Conservation (phyloP, 257 asterid species). For the Buddleja alternifolia region DNA sequence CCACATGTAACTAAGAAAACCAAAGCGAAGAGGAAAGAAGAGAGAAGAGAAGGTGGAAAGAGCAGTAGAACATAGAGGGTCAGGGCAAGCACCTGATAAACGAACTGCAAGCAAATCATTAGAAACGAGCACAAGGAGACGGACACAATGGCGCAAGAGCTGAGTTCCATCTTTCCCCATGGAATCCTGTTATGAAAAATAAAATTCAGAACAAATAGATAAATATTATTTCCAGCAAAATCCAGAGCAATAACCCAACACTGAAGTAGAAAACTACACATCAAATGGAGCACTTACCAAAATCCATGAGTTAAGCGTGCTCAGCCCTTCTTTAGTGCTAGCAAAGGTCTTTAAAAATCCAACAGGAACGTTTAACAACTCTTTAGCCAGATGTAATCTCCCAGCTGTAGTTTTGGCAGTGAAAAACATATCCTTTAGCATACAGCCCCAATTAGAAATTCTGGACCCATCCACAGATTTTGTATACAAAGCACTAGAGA, state of each 20-base stretch:
- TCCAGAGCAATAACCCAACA: slow-evolving; percentile 10
- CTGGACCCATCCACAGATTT: slow-evolving; percentile 68
- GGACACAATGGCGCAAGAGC: slow-evolving; percentile 97
- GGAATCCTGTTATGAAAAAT: slow-evolving; percentile 65
- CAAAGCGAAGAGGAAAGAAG: slow-evolving; percentile 10
- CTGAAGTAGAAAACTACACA: slow-evolving; percentile 22
- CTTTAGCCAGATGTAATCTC: slow-evolving; percentile 86
- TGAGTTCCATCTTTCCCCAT: slow-evolving; percentile 99
- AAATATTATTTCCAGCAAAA: slow-evolving; percentile 28
- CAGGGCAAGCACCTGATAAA: slow-evolving; percentile 67
- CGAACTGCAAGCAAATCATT: slow-evolving; percentile 91
- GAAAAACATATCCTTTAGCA: slow-evolving; percentile 83
- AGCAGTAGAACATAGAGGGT: slow-evolving; percentile 20
- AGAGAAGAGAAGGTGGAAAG: not conserved
- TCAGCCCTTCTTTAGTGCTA: slow-evolving; percentile 88
- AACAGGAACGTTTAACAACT: slow-evolving; percentile 87
- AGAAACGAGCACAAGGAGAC: slow-evolving; percentile 85
- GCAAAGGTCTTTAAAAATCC: slow-evolving; percentile 86
- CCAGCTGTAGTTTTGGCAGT: slow-evolving; percentile 83
- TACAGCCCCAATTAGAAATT: slow-evolving; percentile 56
- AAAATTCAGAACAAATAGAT: slow-evolving; percentile 28
- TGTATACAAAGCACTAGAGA: slow-evolving; percentile 56
- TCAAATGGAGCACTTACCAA: slow-evolving; percentile 52
- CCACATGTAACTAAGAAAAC: slow-evolving; percentile 18
- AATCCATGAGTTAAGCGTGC: slow-evolving; percentile 92